A percentile compares a stretch with the other conserved stretches of the same genome.
phyloP scores from a whole-genome alignment of 192 early-diverging fungal species.

The Mortierella claussenii region DNA sequence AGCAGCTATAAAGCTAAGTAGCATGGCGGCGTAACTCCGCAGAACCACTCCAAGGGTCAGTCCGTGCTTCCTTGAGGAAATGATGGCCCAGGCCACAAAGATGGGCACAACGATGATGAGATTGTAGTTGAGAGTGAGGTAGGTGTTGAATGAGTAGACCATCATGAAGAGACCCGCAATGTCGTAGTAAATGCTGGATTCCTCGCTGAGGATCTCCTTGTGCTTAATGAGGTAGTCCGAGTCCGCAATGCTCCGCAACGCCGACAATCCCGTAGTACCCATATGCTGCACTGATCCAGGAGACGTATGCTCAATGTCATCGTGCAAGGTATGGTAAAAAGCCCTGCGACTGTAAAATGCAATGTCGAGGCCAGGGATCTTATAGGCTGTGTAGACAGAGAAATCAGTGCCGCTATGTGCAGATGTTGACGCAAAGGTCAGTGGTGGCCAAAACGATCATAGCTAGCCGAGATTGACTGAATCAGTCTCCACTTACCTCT shows the following conservation, averaged over 20 bases:
- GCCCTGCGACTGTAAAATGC: slow-evolving; percentile 72
- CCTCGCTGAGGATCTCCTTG: slow-evolving; percentile 35
- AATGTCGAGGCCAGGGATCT: slow-evolving; percentile 74
- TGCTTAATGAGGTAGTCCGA: slow-evolving; percentile 43
- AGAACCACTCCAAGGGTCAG: slow-evolving; percentile 5
- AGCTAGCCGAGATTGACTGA: neutral
- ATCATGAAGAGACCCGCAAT: slow-evolving; percentile 58
- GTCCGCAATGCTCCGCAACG: slow-evolving; percentile 62
- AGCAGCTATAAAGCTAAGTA: slow-evolving; percentile 34
- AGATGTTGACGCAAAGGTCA: neutral
- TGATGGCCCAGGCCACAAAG: slow-evolving; percentile 33
- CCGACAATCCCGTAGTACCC: slow-evolving; percentile 65
- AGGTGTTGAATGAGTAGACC: slow-evolving; percentile 49
- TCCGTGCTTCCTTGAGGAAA: slow-evolving; percentile 21
- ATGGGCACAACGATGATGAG: slow-evolving; percentile 35
- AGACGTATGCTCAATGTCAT: slow-evolving; percentile 63
- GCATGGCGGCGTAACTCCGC: slow-evolving; percentile 23
- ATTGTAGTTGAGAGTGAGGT: slow-evolving; percentile 49
- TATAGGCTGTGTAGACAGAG: slow-evolving; percentile 66
- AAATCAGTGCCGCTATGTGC: slow-evolving; percentile 70
- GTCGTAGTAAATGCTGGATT: slow-evolving; percentile 60
- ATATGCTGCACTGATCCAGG: slow-evolving; percentile 69
- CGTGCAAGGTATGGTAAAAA: slow-evolving; percentile 72
- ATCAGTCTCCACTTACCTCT: slow-evolving; percentile 45
- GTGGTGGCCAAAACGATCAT: neutral